Evolutionary conservation across 192 early-diverging fungal genomes (phyloP), one percentile per base, ranked within the genome.

Genomic region (Geranomyces michiganensis): DNA sequence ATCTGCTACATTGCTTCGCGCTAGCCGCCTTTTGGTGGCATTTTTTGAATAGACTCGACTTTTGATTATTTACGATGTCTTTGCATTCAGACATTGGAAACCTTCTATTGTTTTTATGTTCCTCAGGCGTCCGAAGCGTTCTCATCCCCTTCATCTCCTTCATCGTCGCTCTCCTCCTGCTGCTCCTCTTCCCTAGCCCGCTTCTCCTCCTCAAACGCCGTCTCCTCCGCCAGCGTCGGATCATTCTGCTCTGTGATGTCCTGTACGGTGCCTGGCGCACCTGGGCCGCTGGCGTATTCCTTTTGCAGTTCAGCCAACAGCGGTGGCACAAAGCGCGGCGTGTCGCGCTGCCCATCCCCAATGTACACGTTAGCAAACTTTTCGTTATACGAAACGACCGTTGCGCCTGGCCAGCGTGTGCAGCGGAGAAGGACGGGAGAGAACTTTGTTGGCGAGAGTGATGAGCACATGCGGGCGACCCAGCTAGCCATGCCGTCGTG

Each of bases 291-390:
- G 19, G 65, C 76, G 63, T 82, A 88, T 72, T 88, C 87, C 30
- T 74, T 79, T 44, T 77, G 72, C 41, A 87, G 49, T 29, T 76
- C 77, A 2, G 77, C 71, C 31, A 88, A 62, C 49, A 64, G 43
- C 4, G 81, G 83, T 13, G 83, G 76, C 2, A 86, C 60, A 63
- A 78, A 76, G 36, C 53, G 47, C 14, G 78, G 59, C 7, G 76
- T 41, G 32, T 80, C 77, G 26, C 86, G 84, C 22, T 79, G 76
- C 1, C 87, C 87, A 61, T 88, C 85, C 12, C 87, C 87, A n/a
- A 88, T 74, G 67, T 88, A 88, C 47, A 88, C 66, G 67, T 83
- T 85, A 10, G 86, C 78, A 71, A 88, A 88, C 63, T 87, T 87
- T 69, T 88, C 87, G 62, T 83, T 79, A 76, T 85, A 88, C n/a